Evolutionary conservation across 148 eudicot genomes (phyloP), one percentile per base, ranked within the genome.

Genomic region (Rheum nobile): DNA sequence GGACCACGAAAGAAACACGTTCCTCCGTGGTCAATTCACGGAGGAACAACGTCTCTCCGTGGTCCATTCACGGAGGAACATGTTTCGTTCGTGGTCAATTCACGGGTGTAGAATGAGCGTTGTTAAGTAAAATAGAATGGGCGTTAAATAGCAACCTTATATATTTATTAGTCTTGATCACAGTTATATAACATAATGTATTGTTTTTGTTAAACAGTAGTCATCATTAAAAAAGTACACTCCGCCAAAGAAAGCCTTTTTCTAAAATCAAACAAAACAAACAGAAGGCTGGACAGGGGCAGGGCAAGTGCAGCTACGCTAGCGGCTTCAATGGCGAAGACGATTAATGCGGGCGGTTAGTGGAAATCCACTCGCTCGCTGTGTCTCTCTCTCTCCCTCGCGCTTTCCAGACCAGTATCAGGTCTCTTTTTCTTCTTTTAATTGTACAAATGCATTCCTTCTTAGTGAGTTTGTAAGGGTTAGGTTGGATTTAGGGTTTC

Each of bases 291-390:
- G 39, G 41, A 65, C 39, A 29, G 70, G 69, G 38, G 41, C 39
- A 65, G 54, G 54, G 54, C n/a, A 48, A 55, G 29, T 22, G 32
- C 63, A 65, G 70, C 70, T 32, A 65, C 70, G 70, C 39, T 65
- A 65, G 70, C 70, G 41, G 41, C 70, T 65, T 14, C 70, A 65
- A 65, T 65, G 70, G 70, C 70, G 70, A 65, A 65, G 21, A 65
- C 39, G 41, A 65, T 32, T 32, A 32, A 65, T 65, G 22, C 70
- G 21, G 70, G 70, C 41, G 70, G 39, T 65, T 65, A 29, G 32
- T 65, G 5, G 21, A 14, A 32, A 34, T 65, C 70, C 70, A 65
- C 8, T 65, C 70, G 39, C 39, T 17, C 70, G 39, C 21, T 65
- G 7, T 17, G 41, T 65, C 37, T 29, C 21, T 63, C 39, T 29